phyloP scores from a whole-genome alignment of 441 rosid genomes.

The Pelargonium fulgidum region DNA sequence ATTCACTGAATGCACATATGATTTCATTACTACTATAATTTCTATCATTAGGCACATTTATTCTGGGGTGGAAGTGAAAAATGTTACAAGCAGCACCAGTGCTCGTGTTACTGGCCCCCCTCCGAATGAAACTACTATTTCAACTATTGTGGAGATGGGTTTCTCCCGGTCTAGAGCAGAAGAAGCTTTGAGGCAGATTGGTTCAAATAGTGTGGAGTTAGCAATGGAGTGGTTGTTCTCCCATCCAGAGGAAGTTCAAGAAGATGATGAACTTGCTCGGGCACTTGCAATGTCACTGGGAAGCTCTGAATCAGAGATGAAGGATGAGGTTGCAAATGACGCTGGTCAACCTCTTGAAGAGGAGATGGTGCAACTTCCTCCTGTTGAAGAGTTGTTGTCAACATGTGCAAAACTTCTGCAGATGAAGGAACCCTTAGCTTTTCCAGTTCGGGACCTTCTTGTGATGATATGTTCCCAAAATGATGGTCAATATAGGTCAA shows the following conservation, averaged over 20 bases:
- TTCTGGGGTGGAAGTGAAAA: slow-evolving; percentile 95
- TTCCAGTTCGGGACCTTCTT: slow-evolving; percentile 88
- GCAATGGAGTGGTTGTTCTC: slow-evolving; percentile 99
- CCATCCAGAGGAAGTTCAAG: slow-evolving; percentile 85
- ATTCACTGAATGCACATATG: slow-evolving; percentile 73
- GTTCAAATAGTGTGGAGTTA: slow-evolving; percentile 89
- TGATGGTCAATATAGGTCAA: slow-evolving; percentile 81
- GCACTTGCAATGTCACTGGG: slow-evolving; percentile 99
- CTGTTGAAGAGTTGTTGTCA: slow-evolving; percentile 76
- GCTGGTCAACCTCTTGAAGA: slow-evolving; percentile 49
- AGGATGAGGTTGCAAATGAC: slow-evolving; percentile 52
- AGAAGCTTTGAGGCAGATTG: slow-evolving; percentile 95
- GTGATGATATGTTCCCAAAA: slow-evolving; percentile 79
- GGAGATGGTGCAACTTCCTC: slow-evolving; percentile 81
- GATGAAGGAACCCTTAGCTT: slow-evolving; percentile 84
- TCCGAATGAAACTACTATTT: slow-evolving; percentile 78
- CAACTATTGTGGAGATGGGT: slow-evolving; percentile 98
- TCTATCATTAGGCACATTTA: slow-evolving; percentile 85
- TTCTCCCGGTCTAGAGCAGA: slow-evolving; percentile 93
- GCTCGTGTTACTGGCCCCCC: slow-evolving; percentile 81
- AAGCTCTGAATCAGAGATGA: slow-evolving; percentile 72
- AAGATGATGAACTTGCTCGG: slow-evolving; percentile 98
- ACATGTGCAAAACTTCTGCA: slow-evolving; percentile 84
- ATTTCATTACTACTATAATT: slow-evolving; percentile 64
- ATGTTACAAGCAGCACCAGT: slow-evolving; percentile 38